Base-by-base conservation (phyloP, 2,329 filamentous ascomycete species). In the Lecanosticta acicola region DNA sequence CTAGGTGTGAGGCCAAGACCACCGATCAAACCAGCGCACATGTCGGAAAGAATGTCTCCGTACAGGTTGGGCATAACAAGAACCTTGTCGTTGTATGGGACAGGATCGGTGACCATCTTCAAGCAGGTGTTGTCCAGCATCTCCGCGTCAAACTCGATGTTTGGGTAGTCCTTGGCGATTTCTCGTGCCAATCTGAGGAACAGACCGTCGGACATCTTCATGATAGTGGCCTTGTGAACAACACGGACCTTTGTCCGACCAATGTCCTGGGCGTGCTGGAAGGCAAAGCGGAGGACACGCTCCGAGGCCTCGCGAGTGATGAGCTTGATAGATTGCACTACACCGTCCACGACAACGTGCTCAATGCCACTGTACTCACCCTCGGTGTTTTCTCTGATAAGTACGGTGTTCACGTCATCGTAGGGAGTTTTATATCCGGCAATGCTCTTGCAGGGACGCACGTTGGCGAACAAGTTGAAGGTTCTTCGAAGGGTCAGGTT, bases 141-240 rank as follows among this genome's bases (percentile, higher is more conserved):
- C 80, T 98, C 93, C 62, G 87, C 87, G 67, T 97, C 91, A 68
- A 98, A 97, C 75, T 96, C 87, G 65, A 98, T 87, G 61, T 83
- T 78, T 55, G 93, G 93, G 81, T 87, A 98, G 68, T 97, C 90
- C 81, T 94, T 94, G 70, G 88, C 79, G 59, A 98, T 81, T 52
- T 93, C 80, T 59, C 83, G 77, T 60, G 85, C 93, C 53, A 85
- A 88, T 71, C 80, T 86, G 60, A 98, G 80, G 83, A 98, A 98
- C 53, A 98, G 87, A 75, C 93, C 93, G 71, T 98, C 93, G 68
- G 85, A 91, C 87, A 96, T 94, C 83, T 98, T 98, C 93, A 98
- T 98, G 77, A 98, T 98, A 67, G 93, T 97, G 70, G 93, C 93
- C 82, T 98, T 98, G 85, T 98, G 93, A 55, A 97, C 90, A 50